A percentile compares a stretch with the other conserved stretches of the same genome.
Evolutionary conservation across 2,329 filamentous ascomycete species (phyloP).

Genomic region (Fusarium sp.): DNA sequence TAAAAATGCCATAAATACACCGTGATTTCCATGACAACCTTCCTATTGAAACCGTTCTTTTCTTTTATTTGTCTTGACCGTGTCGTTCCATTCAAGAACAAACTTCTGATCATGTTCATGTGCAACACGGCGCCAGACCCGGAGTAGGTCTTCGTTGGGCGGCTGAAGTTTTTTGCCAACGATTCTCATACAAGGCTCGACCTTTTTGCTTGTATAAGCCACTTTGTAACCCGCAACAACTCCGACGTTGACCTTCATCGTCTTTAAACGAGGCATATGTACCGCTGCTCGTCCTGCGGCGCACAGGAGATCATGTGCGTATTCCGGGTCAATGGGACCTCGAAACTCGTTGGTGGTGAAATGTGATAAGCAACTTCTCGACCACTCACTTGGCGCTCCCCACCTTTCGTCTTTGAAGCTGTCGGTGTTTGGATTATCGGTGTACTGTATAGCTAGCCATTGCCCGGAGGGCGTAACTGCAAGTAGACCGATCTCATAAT

Average conservation of each 20-base stretch:
- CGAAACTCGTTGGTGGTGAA: conserved; percentile 18
- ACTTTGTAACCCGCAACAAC: conserved; percentile 1
- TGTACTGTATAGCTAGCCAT: conserved; percentile 10
- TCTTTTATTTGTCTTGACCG: conserved; percentile 5
- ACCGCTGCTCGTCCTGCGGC: conserved; percentile 5
- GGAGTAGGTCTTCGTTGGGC: background rate
- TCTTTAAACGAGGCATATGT: conserved; percentile 5
- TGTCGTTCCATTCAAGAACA: conserved; percentile 13
- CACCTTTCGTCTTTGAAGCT: conserved; percentile 11
- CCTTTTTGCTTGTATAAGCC: conserved; percentile 2
- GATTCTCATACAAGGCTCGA: conserved; percentile 16
- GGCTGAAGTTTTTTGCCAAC: conserved; percentile 11
- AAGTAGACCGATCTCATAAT: conserved; percentile 14
- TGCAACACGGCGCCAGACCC: conserved; percentile 17
- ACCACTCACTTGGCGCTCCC: background rate
- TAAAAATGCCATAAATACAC: background rate
- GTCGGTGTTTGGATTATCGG: conserved; percentile 7
- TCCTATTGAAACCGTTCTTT: background rate
- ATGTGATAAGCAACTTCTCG: background rate
- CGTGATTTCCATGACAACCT: background rate
- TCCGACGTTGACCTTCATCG: conserved; percentile 1
- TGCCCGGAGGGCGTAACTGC: conserved; percentile 8
- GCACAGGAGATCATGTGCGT: conserved; percentile 3
- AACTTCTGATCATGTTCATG: conserved; percentile 6
- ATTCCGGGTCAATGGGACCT: conserved; percentile 17